Base-by-base conservation (phyloP, 1,139 yeast genomes). In the Eremothecium cymbalariae region DNA sequence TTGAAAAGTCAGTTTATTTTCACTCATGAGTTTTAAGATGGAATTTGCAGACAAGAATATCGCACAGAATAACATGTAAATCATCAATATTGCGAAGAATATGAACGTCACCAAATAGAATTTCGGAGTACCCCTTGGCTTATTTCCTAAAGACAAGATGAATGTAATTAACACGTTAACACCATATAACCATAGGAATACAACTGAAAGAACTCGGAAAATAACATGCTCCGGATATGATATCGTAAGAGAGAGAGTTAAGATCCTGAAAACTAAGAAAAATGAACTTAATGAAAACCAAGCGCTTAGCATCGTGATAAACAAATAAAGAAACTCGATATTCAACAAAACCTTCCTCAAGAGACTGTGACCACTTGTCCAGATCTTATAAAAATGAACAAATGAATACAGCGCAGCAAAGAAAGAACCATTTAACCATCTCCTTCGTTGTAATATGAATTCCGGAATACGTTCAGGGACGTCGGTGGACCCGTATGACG, bases 391-490 rank as follows among this genome's bases (percentile, higher is more conserved):
- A 48, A 78, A 78, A 53, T 86, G 86, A 44, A 76, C 67, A 47
- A 85, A 68, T 0, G 95, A 72, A 54, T 86, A 90, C 37, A 90
- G 66, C 2, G 95, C 90, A 1, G 98, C 97, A 53, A 94, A 94
- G 56, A 88, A 88, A 0, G 96, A 93, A 55, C 97, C 97, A 58
- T 88, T 88, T 42, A 86, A 70, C 96, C 96, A 86, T 62, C 96
- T 77, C 61, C 96, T 74, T 65, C 96, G 77, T 59, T 86, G 96
- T 3, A 90, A 74, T 34, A 86, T 76, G 48, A 86, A 84, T 57
- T 86, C 95, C 1, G 93, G 74, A 34, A 88, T 70, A 6, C 78
- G 68, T 50, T 83, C 94, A 3, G 97, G 97, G 32, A 88, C 96
- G 69, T 88, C 97, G 1, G 97, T 88, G 49, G 88, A 94, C 16